phyloP scores from a whole-genome alignment of 306 rosid genomes.

The Macrotyloma uniflorum region DNA sequence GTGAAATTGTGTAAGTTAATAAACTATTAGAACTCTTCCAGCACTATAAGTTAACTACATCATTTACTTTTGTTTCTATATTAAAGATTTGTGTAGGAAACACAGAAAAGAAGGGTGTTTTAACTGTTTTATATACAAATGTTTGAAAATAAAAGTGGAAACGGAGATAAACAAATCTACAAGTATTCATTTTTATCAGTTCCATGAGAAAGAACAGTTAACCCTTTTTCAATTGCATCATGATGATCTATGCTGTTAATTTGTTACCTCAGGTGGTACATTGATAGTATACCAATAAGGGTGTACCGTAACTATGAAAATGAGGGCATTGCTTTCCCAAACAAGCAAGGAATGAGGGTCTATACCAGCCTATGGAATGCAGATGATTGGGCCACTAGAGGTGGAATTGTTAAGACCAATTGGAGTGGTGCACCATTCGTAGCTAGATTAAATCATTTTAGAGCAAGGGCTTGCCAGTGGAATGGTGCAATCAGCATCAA shows the following conservation, averaged over 20 bases:
- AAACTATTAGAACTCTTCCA: conserved; percentile 2
- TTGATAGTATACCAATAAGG: conserved; percentile 73
- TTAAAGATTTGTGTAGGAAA: too few species aligned
- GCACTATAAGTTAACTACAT: neutral
- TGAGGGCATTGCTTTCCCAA: conserved; percentile 68
- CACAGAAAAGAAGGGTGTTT: too few species aligned
- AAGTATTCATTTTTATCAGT: neutral
- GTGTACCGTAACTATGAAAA: conserved; percentile 72
- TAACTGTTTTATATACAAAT: too few species aligned
- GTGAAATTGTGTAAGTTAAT: conserved; percentile 67
- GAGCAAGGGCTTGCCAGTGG: conserved; percentile 84
- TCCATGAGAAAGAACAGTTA: neutral
- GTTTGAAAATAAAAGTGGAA: too few species aligned
- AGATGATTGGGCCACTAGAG: conserved; percentile 85
- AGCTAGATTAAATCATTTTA: conserved; percentile 55
- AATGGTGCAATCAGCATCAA: conserved; percentile 57
- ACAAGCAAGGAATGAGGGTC: conserved; percentile 75
- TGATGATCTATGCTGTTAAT: neutral
- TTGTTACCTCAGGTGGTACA: conserved; percentile 65
- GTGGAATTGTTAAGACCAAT: conserved; percentile 70
- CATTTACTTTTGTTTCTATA: too few species aligned
- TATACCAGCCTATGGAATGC: conserved; percentile 79
- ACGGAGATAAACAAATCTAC: too few species aligned
- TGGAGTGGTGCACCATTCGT: conserved; percentile 74
- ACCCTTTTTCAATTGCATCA: neutral